Base-by-base conservation (phyloP, 1,139 yeast species). In the Candida neerlandica region DNA sequence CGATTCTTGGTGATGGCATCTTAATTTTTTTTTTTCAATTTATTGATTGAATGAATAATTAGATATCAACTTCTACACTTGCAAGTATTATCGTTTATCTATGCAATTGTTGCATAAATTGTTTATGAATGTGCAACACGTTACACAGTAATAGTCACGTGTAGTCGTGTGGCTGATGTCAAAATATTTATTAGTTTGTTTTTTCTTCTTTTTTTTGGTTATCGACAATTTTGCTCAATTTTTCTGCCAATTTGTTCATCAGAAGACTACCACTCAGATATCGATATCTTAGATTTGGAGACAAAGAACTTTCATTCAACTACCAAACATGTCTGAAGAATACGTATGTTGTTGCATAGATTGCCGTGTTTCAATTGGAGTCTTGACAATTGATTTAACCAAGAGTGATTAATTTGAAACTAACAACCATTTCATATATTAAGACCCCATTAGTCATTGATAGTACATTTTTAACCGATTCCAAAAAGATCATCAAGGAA, bases 401-500 rank as follows among this genome's bases (percentile, higher is more conserved):
- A 16, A 35, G 23, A 21, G 6, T 21, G 6, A 4, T 21, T 21
- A 4, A 21, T 21, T 21, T 21, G 23, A 21, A 47, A 53, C 58
- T 55, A 56, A 55, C 53, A 18, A 15, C 16, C 4, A n/a, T 39
- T 35, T 10, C 21, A 39, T 14, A 14, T 43, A n/a, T n/a, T n/a
- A n/a, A 59, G 64, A 35, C 61, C 14, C 72, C 74, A 26, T 63
- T 71, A 49, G 53, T 66, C 44, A 64, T 80, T 56, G 89, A 86
- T 59, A 85, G 89, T 66, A 78, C 78, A 44, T 85, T 82, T 62
- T 75, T 89, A 60, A 85, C 84, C 56, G 96, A 90, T 60, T 81
- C 88, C 55, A 83, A 89, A 60, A 77, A 81, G 59, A 84, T 84
- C 56, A 85, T 89, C 58, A 79, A 95, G 59, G 87, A 89, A 54